Evolutionary conservation across 1,284 basidiomycete genomes (phyloP).

Genomic region (Cutaneotrichosporon spelunceum): DNA sequence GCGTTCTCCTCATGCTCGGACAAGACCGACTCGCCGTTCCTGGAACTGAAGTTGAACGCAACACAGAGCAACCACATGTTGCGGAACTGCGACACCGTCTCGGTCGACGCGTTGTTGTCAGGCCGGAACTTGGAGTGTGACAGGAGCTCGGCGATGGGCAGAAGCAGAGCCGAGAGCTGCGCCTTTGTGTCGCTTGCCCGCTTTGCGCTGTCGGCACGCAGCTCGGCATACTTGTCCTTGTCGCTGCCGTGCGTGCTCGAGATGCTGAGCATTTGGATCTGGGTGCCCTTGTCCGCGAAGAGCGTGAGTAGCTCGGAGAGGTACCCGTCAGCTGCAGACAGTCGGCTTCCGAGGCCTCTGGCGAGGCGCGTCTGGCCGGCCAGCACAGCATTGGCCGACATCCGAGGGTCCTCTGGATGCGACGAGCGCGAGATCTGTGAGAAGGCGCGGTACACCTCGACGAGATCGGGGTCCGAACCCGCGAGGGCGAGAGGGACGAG

Average conservation of each 20-base stretch:
- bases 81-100: constrained; percentile 78
- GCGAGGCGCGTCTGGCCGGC: constrained; percentile 85
- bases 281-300: constrained; percentile 87
- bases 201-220: constrained; percentile 32
- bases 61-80: constrained; percentile 93
- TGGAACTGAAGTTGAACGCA: constrained; percentile 63
- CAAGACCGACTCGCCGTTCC: constrained; percentile 53
- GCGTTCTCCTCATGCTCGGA: constrained; percentile 63
- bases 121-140: constrained; percentile 70
- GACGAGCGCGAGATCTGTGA: constrained; percentile 80
- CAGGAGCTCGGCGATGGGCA: constrained; percentile 88
- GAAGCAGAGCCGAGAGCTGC: constrained; percentile 76
- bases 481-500: constrained; percentile 82
- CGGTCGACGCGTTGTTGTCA: constrained; percentile 59
- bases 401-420: constrained; percentile 76
- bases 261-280: constrained; percentile 72
- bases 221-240: constrained; percentile 24
- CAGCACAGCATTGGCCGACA: constrained; percentile 81
- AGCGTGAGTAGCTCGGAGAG: constrained; percentile 79
- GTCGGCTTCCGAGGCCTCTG: constrained; percentile 64
- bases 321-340: constrained; percentile 73
- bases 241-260: constrained; percentile 21
- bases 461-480: constrained; percentile 71
- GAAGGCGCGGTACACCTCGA: constrained; percentile 80
- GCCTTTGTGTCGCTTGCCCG: constrained; percentile 65